Evolutionary conservation across 345 rosid genomes (phyloP).

Genomic region (Cardamine resedifolia): DNA sequence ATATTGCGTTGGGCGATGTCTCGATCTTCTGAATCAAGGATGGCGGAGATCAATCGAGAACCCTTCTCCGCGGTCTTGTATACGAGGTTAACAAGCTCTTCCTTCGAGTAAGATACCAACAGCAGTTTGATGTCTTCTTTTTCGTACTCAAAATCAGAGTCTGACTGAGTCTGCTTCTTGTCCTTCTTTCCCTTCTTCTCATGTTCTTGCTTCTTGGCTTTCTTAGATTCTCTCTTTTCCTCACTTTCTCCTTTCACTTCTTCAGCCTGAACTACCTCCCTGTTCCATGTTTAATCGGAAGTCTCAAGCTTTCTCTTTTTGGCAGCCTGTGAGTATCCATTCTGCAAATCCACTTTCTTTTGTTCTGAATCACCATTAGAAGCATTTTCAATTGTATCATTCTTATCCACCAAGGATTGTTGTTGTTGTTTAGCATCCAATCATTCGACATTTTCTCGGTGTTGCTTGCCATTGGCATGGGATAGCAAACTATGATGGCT

Average conservation of each 20-base stretch:
- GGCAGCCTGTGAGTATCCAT: too few species aligned
- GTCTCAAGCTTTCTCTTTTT: too few species aligned
- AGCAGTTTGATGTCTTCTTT: slow-evolving; percentile 21
- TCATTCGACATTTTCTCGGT: too few species aligned
- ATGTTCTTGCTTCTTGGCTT: slow-evolving; percentile 41
- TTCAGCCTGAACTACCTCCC: slow-evolving; percentile 42
- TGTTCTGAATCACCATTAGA: too few species aligned
- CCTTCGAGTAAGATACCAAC: slow-evolving; percentile 43
- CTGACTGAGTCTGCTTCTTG: slow-evolving; percentile 44
- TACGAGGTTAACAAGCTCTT: slow-evolving; percentile 43
- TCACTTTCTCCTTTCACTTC: slow-evolving; percentile 6
- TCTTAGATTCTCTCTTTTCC: slow-evolving; percentile 32
- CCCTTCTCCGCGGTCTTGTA: slow-evolving; percentile 19
- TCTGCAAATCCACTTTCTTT: too few species aligned
- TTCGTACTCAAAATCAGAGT: slow-evolving; percentile 34
- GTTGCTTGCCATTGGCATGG: too few species aligned
- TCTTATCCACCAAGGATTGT: too few species aligned
- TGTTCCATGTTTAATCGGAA: slow-evolving; percentile 31
- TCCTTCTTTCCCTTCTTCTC: too few species aligned
- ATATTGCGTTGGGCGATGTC: slow-evolving; percentile 34
- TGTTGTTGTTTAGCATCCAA: too few species aligned
- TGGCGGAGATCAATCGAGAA: slow-evolving; percentile 20
- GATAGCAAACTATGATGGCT: slow-evolving; percentile 65
- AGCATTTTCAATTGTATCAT: too few species aligned
- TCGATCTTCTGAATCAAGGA: slow-evolving; percentile 15